A percentile compares a stretch with the other conserved stretches of the same genome.
These are phyloP conservation scores for Tricholoma hemisulphureum DNA, from an alignment of 768 basidiomycete genomes.

Conservation along the genomic window DNA sequence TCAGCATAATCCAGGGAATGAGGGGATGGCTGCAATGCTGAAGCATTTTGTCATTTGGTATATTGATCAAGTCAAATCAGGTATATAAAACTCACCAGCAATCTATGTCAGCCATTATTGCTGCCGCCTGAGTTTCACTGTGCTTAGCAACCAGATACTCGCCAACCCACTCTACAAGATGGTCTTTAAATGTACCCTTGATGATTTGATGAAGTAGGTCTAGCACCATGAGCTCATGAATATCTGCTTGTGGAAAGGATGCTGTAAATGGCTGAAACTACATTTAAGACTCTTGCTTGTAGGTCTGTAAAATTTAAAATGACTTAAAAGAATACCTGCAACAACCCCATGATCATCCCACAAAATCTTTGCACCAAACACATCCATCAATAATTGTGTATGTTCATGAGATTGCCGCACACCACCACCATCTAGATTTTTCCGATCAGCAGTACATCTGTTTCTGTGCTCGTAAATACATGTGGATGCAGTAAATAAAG, in stretches of 20 bases:
- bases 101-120: slow-evolving; percentile 36
- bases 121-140: slow-evolving; percentile 11
- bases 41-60: neutral
- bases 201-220: slow-evolving; percentile 30
- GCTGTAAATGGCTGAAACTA: slow-evolving; percentile 9
- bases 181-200: slow-evolving; percentile 3
- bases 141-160: slow-evolving; percentile 22
- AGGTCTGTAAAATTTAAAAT: neutral
- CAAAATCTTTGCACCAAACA: neutral
- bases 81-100: slow-evolving; percentile 17
- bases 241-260: slow-evolving; percentile 14
- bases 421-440: slow-evolving; percentile 3
- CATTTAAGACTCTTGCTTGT: neutral
- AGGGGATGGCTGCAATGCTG: slow-evolving; percentile 23
- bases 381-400: neutral
- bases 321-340: neutral
- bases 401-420: slow-evolving; percentile 1
- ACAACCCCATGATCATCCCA: slow-evolving; percentile 6
- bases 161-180: slow-evolving; percentile 15
- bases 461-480: neutral
- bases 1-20: slow-evolving; percentile 4
- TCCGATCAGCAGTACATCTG: neutral
- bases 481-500: neutral
- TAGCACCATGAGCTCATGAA: slow-evolving; percentile 25
- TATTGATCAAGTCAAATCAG: neutral